phyloP scores from a whole-genome alignment of 306 rosid species.

The Cucumis melo region DNA sequence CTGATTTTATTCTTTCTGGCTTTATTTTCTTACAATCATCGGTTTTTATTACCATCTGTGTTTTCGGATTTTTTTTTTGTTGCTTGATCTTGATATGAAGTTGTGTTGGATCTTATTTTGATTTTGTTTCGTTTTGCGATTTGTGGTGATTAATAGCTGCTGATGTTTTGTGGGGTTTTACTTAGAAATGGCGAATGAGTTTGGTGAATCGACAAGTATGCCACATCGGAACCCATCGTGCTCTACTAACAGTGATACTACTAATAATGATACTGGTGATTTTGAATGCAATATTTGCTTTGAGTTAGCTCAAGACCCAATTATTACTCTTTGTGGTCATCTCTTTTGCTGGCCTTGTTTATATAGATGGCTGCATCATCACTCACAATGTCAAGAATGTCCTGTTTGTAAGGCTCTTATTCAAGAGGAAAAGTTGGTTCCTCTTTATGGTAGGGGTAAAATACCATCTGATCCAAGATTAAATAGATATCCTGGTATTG shows the following conservation, averaged over 20 bases:
- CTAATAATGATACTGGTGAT: constrained; percentile 53
- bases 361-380: constrained; percentile 80
- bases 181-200: constrained; percentile 42
- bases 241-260: constrained; percentile 19
- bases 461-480: constrained; percentile 61
- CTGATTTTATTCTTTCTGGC: background rate
- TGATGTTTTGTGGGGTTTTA: background rate
- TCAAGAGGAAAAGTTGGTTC: constrained; percentile 68
- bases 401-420: constrained; percentile 88
- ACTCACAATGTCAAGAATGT: constrained; percentile 84
- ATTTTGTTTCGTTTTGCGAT: background rate
- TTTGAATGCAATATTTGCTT: constrained; percentile 95
- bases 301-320: constrained; percentile 83
- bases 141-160: background rate
- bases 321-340: constrained; percentile 84
- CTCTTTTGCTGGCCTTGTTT: constrained; percentile 93
- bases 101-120: background rate
- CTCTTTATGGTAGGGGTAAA: constrained; percentile 90
- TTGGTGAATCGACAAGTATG: constrained; percentile 48
- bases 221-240: constrained; percentile 39
- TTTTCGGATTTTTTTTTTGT: background rate
- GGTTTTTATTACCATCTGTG: background rate
- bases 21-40: background rate
- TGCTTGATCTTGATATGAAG: background rate
- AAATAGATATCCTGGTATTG: constrained; percentile 59